A percentile compares a stretch with the other conserved stretches of the same genome.
These are phyloP conservation scores for Lanmaoa pseudosensibilis DNA, from an alignment of 768 basidiomycete genomes.

Conservation along the genomic window DNA sequence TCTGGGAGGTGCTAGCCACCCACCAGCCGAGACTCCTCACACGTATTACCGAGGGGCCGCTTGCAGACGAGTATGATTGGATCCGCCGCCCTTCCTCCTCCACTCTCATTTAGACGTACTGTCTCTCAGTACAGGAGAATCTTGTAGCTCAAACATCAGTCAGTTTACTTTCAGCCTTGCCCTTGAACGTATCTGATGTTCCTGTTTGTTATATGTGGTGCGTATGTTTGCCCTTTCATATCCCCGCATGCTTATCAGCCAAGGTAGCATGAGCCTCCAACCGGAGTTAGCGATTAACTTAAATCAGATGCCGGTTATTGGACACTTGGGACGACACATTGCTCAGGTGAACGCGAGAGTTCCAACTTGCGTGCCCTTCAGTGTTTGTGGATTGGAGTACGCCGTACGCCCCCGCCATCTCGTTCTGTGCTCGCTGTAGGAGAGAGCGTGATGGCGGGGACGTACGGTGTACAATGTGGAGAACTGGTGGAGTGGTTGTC, in stretches of 20 bases:
- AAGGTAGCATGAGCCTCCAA: neutral
- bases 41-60: too few species aligned
- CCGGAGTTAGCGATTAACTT: too few species aligned
- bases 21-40: too few species aligned
- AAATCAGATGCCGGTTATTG: neutral
- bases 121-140: too few species aligned
- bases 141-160: too few species aligned
- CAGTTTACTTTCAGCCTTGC: neutral
- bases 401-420: neutral
- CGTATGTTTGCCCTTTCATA: neutral
- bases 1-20: too few species aligned
- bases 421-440: neutral
- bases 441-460: neutral
- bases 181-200: neutral
- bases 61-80: too few species aligned
- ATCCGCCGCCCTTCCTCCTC: too few species aligned
- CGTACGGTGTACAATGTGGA: neutral
- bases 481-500: neutral
- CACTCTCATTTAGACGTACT: too few species aligned
- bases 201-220: neutral
- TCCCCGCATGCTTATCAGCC: neutral
- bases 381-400: neutral
- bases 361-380: neutral
- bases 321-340: neutral
- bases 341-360: neutral